Evolutionary conservation across 2,329 filamentous ascomycete genomes (phyloP), one percentile per base, ranked within the genome.

Genomic region (Emydomyces testavorans): DNA sequence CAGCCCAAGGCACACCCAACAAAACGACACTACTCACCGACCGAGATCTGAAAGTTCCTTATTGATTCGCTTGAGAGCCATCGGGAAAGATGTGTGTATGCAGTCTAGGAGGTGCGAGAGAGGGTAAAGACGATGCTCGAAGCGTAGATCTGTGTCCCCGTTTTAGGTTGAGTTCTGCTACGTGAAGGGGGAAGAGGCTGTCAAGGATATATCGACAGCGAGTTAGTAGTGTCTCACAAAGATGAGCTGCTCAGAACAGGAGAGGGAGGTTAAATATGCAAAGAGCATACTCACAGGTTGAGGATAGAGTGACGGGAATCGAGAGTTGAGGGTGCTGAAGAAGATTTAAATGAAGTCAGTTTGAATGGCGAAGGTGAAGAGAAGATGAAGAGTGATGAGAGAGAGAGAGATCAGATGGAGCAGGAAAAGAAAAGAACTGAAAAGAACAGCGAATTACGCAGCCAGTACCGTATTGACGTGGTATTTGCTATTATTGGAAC

Each of bases 41-140:
- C 69, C 70, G 54, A 73, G 66, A 56, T 73, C 70, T 65, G 67
- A 67, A 58, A 73, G 69, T 68, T 73, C 70, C 63, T 73, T 73
- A 65, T 72, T 72, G 64, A 73, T 73, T 60, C 70, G 64, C 68
- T 73, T 73, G 52, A 72, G 66, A 64, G 70, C 70, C 70, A 73
- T 73, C 50, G 57, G 57, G 60, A 60, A 48, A 34, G 47, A 49
- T 50, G 41, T 31, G 45, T 31, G 46, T 46, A 49, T 50, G 46
- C 40, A 38, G 44, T 45, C 15, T 16, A 32, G 37, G 32, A 41
- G 38, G 52, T 39, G 46, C 55, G 50, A 54, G 52, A 54, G 53
- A 42, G 51, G 39, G 42, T 47, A 41, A 44, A 46, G 50, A 32
- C 31, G 34, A 21, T 31, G 21, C 18, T 36, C 15, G 38, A 36